phyloP scores from a whole-genome alignment of 257 asterid genomes.

The Pogostemon cablin region DNA sequence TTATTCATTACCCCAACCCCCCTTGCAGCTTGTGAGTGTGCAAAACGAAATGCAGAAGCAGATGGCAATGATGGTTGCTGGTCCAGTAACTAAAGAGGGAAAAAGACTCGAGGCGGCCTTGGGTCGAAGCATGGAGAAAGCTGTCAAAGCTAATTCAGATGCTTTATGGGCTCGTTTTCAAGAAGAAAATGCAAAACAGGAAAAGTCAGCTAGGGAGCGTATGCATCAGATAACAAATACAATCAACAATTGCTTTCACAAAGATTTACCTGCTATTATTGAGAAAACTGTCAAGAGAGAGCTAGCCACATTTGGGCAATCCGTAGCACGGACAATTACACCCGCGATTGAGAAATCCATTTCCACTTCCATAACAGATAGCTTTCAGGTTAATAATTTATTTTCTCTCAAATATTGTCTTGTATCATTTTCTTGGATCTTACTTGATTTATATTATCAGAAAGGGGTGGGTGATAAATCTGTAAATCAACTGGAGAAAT shows the following conservation, averaged over 20 bases:
- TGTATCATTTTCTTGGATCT: constrained; percentile 19
- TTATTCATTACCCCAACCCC: neutral
- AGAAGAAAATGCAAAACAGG: constrained; percentile 87
- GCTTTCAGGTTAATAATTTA: constrained; percentile 73
- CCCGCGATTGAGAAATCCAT: constrained; percentile 81
- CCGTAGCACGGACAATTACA: constrained; percentile 70
- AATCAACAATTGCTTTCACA: constrained; percentile 68
- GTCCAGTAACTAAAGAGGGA: constrained; percentile 79
- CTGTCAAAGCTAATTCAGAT: constrained; percentile 75
- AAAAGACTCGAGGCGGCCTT: constrained; percentile 79
- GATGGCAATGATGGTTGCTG: constrained; percentile 64
- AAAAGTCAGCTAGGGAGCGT: constrained; percentile 72
- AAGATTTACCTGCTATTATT: constrained; percentile 72
- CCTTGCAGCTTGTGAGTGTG: constrained; percentile 54
- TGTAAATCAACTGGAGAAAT: constrained; percentile 84
- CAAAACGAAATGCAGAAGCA: constrained; percentile 81
- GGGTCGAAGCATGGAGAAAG: constrained; percentile 79
- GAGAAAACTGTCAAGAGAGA: constrained; percentile 88
- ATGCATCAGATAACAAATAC: constrained; percentile 62
- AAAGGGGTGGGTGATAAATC: constrained; percentile 95
- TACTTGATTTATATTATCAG: constrained; percentile 54
- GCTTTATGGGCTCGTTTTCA: constrained; percentile 89
- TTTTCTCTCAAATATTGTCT: neutral
- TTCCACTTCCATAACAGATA: constrained; percentile 63
- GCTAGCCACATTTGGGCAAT: constrained; percentile 66